Evolutionary conservation across 345 rosid species (phyloP), one percentile per base, ranked within the genome.

Genomic region (Eucalyptus shirleyi): DNA sequence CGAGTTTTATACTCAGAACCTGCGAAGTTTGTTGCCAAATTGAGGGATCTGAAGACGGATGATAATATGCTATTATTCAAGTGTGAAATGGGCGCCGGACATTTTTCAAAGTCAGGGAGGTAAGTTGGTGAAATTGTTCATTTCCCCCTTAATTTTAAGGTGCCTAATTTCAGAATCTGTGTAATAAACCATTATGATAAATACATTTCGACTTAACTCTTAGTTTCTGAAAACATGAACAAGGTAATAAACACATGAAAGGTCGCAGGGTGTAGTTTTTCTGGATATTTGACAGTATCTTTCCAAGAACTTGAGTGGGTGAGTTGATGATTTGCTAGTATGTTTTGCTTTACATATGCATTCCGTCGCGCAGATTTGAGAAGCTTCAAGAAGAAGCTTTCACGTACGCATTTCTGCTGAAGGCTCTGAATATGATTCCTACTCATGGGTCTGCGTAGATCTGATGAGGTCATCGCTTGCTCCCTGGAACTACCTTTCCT

Each of bases 71-170:
- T 98, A 56, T 56, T 97, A 93, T 94, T 98, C 91, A 98, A 96
- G 93, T 97, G 99, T 89, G 97, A 96, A 91, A 94, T 98, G 82
- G 96, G 99, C 51, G 98, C 98, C 21, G 99, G 99, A 32, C 99
- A 98, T 95, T 96, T 94, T 91, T 96, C 99, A 28, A 98, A 98
- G 91, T 96, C 99, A 4, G 99, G 99, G 90, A 96, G 99, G 99
- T 98, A 92, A 59, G 69, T 30, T 37, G 28, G 82, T 72, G 82
- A 72, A 72, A 19, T 1, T 37, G 14, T 37, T 65, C 18, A 7
- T 50, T 24, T 18, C 88, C 67, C 67, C 53, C 7, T 55, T 80
- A 56, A 34, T 30, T 49, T 59, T 10, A 23, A 69, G 60, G 19
- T 50, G 34, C 28, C 60, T 67, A 30, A 83, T 23, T 87, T 40